These are phyloP conservation scores for Suhomyces emberorum DNA, from an alignment of 805 yeast species.

Conservation along the genomic window DNA sequence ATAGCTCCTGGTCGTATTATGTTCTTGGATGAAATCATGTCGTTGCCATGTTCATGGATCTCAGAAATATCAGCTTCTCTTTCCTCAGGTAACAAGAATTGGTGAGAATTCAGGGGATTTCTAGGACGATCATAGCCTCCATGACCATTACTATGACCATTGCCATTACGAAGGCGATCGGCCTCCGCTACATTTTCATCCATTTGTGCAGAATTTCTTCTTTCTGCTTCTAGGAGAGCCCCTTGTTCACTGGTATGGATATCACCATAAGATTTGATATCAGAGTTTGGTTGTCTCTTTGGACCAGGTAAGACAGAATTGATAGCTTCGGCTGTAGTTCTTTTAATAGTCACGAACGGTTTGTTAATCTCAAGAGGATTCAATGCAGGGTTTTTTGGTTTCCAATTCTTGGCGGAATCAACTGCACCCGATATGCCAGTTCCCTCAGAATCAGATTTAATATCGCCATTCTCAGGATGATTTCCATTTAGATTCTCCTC, in stretches of 20 bases:
- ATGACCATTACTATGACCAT: neutral
- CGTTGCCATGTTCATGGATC: slow-evolving; percentile 4
- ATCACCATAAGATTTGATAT: slow-evolving; percentile 25
- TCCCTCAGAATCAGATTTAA: neutral
- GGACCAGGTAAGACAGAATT: slow-evolving; percentile 21
- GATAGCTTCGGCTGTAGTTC: slow-evolving; percentile 35
- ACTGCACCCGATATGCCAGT: slow-evolving; percentile 4
- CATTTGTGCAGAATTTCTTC: slow-evolving; percentile 3
- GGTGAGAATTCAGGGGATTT: slow-evolving; percentile 7
- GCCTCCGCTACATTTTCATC: slow-evolving; percentile 2
- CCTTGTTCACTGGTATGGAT: slow-evolving; percentile 46
- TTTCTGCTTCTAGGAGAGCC: slow-evolving; percentile 29
- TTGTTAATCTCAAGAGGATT: slow-evolving; percentile 67
- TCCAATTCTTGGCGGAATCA: slow-evolving; percentile 30
- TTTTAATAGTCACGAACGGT: slow-evolving; percentile 65
- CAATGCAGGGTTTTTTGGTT: slow-evolving; percentile 63
- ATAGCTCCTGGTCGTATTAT: neutral
- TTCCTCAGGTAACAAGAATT: slow-evolving; percentile 21
- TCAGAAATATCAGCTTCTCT: slow-evolving; percentile 25
- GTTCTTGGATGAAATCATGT: neutral
- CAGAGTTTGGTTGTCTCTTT: slow-evolving; percentile 8
- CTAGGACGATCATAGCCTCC: neutral
- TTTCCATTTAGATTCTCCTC: neutral
- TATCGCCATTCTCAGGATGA: neutral
- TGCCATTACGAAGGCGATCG: neutral